Percentiles rank a stretch among this genome's conserved stretches.
Evolutionary conservation across 2,329 filamentous ascomycete species (phyloP).

Genomic region (Colletotrichum orbiculare): DNA sequence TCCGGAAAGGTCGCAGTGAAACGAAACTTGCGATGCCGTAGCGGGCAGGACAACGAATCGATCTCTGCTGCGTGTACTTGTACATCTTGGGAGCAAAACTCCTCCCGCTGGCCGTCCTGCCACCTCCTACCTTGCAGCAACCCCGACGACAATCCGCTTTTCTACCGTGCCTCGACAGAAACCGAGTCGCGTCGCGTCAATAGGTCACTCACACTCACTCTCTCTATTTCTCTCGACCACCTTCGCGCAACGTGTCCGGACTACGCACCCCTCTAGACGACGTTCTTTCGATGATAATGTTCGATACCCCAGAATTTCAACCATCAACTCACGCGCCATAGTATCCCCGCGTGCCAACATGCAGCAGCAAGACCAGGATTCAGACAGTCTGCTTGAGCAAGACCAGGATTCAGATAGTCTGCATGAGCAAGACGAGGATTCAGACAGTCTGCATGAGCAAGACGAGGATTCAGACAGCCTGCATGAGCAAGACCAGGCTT

Average conservation of each 20-base stretch:
- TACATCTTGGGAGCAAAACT: too few relatives aligned
- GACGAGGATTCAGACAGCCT: too few relatives aligned
- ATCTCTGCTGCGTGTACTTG: too few relatives aligned
- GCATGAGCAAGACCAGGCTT: not conserved
- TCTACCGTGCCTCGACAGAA: not conserved
- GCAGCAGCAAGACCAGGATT: constrained; percentile 19
- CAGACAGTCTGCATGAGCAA: not conserved
- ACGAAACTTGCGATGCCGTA: not conserved
- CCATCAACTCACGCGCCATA: constrained; percentile 28
- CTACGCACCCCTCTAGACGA: constrained; percentile 12
- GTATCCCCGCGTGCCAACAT: constrained; percentile 18
- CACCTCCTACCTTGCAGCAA: too few relatives aligned
- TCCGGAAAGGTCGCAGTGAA: constrained; percentile 17
- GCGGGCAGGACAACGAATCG: too few relatives aligned
- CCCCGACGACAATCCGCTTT: too few relatives aligned
- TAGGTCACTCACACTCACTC: not conserved
- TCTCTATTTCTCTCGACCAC: not conserved
- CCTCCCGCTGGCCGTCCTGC: too few relatives aligned
- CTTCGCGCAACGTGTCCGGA: constrained; percentile 9
- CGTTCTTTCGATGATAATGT: constrained; percentile 24
- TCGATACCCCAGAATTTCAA: constrained; percentile 3
- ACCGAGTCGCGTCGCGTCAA: constrained; percentile 19
- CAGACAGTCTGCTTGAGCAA: not conserved
- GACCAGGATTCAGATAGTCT: too few relatives aligned
- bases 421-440: not conserved